Base-by-base conservation (phyloP, 2,329 filamentous ascomycete genomes). In the Fusarium beomiforme region DNA sequence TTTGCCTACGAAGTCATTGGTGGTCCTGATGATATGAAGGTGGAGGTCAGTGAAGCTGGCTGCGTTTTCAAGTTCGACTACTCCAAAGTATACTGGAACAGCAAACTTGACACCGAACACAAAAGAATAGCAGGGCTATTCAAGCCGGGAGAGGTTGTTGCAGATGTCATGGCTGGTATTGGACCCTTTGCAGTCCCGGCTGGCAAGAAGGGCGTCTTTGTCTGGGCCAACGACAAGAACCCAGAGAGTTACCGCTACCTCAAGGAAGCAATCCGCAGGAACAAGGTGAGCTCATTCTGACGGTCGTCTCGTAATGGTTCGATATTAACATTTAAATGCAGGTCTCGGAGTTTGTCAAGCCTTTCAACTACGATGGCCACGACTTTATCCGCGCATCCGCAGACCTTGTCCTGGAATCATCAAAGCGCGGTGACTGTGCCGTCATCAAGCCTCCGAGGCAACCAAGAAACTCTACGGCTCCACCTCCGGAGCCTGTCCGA, bases 31-130 rank as follows among this genome's bases (percentile, higher is more conserved):
- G 91, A 98, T 77, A 85, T 98, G 80, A 90, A 95, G 57, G 96
- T 99, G 59, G 89, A 93, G 69, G 88, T 96, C 56, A 89, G 88
- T 71, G 94, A 98, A 82, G 92, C 93, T 75, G 89, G 90, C 67
- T 98, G 96, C 83, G 84, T 87, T n/a, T 99, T 97, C 83, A 86
- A 87, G 60, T 98, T 99, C 81, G 93, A 99, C 84, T 99, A 97
- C 81, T 89, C 92, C 69, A 97, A 97, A 75, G 96, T 99, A 7
- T 99, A 99, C 85, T 99, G 95, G 95, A 99, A 99, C 82, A 94
- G 91, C 77, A 91, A 95, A 73, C 88, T 99, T 17, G 92, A 97
- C 76, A 93, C 90, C 1, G 96, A 99, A 81, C 96, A 99, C 81
- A 90, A 91, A 71, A 88, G 96, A 6, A 85, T 98, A 19, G 89